Evolutionary conservation across 2,329 filamentous ascomycete species (phyloP), one percentile per base, ranked within the genome.

Genomic region (Lachnellula cervina): DNA sequence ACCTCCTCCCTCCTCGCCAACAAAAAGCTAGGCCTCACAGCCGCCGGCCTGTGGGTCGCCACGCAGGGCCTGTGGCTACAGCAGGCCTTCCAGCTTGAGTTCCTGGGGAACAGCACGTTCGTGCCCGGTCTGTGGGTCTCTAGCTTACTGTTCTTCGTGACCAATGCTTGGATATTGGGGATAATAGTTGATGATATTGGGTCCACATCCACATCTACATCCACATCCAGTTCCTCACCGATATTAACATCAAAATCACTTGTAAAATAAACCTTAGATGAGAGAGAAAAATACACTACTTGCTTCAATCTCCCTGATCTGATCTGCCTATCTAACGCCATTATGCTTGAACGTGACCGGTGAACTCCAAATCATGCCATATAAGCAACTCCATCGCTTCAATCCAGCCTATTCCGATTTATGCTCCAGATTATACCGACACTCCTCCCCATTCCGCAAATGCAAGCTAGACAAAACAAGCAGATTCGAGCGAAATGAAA

Each of bases 81-180:
- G 64, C 86, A 89, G 70, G 90, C 80, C 2, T 96, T 83, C 68
- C 76, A 79, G 57, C 81, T 94, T 1, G 89, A 94, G 69, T 93
- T 93, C 60, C 72, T 96, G 2, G 94, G 93, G 0, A 67, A 77
- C 21, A 93, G 90, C 59, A 92, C 88, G 0, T 99, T 97, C 68
- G 80, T 90, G 9, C 91, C 92, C 0, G 91, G 91, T 0, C 75
- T 99, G 1, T 97, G 90, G 83, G 61, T 81, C 0, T 79, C 90
- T 0, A 87, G 89, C 0, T 71, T 96, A 14, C 74, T 74, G 0
- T 97, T 99, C 74, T 97, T 97, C 69, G 70, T 84, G 1, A 81
- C 91, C 16, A 97, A 99, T 70, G 86, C 85, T 63, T 95, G 90
- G 84, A 89, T 97, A 53, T 70, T 99, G 40, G 89, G 89, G 0